Conservation (phyloP, 2,329 filamentous ascomycete genomes). For the Trichoderma sp. region DNA sequence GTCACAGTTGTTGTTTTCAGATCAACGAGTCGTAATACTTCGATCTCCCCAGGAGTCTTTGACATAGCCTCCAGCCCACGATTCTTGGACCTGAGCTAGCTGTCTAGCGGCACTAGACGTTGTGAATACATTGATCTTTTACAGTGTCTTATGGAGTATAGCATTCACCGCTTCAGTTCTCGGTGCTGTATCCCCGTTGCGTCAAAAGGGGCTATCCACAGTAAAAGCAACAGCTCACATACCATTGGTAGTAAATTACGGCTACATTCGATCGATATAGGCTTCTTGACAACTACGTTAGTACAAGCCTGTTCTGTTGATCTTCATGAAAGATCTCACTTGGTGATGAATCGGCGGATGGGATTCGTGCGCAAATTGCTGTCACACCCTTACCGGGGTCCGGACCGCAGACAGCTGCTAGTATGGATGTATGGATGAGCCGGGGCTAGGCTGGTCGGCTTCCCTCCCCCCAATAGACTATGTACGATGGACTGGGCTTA, state of each 20-base stretch:
- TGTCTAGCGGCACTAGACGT: neutral
- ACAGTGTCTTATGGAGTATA: neutral
- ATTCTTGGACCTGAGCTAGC: neutral
- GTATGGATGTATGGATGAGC: neutral
- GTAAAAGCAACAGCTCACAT: neutral
- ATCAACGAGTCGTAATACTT: neutral
- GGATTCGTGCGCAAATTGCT: neutral
- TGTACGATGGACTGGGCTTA: constrained; percentile 5
- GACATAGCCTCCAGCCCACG: neutral
- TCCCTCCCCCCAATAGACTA: neutral
- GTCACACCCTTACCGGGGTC: neutral
- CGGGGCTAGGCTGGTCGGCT: neutral
- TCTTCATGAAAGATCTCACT: constrained; percentile 10
- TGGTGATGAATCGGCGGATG: neutral
- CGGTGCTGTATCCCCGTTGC: neutral
- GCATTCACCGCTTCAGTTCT: neutral
- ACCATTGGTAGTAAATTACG: neutral
- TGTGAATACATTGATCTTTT: neutral
- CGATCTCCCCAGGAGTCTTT: neutral
- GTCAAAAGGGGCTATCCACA: neutral
- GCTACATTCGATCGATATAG: neutral
- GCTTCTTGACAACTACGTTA: neutral
- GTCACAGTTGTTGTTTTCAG: neutral
- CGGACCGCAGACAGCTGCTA: neutral
- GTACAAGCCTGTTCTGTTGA: neutral